These are phyloP conservation scores for Platanthera guangdongensis DNA, from an alignment of 106 monocot species.

Conservation along the genomic window DNA sequence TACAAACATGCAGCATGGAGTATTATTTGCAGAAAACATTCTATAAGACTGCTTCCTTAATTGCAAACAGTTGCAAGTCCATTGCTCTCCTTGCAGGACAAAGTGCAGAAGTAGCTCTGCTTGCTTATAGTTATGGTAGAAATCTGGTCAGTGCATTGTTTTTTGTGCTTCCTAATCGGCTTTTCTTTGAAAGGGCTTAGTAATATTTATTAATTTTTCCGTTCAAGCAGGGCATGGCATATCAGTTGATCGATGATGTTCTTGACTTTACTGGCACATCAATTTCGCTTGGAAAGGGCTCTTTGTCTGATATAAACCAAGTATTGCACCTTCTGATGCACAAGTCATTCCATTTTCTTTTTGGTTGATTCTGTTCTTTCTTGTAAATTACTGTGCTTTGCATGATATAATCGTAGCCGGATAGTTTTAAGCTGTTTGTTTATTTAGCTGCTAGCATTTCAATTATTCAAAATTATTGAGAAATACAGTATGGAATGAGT, in stretches of 20 bases:
- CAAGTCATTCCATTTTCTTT: not conserved
- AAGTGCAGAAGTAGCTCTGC: conserved; percentile 70
- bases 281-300: conserved; percentile 51
- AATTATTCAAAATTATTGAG: not conserved
- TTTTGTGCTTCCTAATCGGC: not conserved
- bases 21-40: conserved; percentile 85
- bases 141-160: conserved; percentile 51
- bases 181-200: not conserved
- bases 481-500: not conserved
- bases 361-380: not conserved
- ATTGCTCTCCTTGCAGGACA: conserved; percentile 76
- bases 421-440: not conserved
- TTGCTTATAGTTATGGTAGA: conserved; percentile 74
- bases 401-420: not conserved
- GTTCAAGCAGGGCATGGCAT: conserved; percentile 49
- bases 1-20: conserved; percentile 56
- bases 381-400: not conserved
- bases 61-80: conserved; percentile 83
- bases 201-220: conserved; percentile 7
- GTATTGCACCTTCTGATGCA: conserved; percentile 22
- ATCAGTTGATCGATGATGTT: conserved; percentile 73
- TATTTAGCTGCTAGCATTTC: not conserved
- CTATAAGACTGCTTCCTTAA: conserved; percentile 84
- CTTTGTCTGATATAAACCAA: conserved; percentile 62
- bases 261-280: conserved; percentile 76